Base-by-base conservation (phyloP, 371 early-diverging fungal genomes). In the Syncephalastrum sp. region DNA sequence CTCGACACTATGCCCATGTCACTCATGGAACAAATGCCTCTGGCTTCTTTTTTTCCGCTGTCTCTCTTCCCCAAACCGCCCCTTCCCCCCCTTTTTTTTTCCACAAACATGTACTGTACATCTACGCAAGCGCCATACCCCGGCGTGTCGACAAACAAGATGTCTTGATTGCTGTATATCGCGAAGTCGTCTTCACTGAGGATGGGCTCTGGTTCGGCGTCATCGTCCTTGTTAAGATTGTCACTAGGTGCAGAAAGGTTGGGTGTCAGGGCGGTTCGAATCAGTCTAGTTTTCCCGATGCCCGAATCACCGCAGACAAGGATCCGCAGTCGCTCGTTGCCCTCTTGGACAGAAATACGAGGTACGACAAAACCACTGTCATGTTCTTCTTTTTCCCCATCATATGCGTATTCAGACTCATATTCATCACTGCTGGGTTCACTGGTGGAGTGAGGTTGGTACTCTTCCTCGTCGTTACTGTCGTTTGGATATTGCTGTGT, bases 241-340 rank as follows among this genome's bases (percentile, higher is more conserved):
- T 17, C 57, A 25, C 29, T 42, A 16, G 24, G 51, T 27, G 51
- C 23, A 50, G 33, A 50, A 24, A 17, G 46, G 21, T 5, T 50
- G 16, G 19, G 19, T 23, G n/a, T 54, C 25, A 54, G 50, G 41
- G 19, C 16, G 49, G 33, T 53, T 25, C 14, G 47, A n/a, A 38
- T n/a, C 14, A 19, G 15, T 38, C 47, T 3, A 45, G 4, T n/a
- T 33, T 42, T n/a, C 38, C 38, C 38, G 25, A 49, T 52, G 66
- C 84, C 83, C 50, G 82, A 80, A 63, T 84, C 84, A 41, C 84
- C 84, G 53, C 81, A 81, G 1, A 84, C 75, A 24, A 82, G 74
- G 21, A 84, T 67, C 33, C 76, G 68, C 25, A 84, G 62, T 50
- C 68, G 69, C 33, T 79, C 79, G 24, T 74, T 68, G 25, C 50